Evolutionary conservation across 2,329 filamentous ascomycete species (phyloP), one percentile per base, ranked within the genome.

Genomic region (Fusarium sp.): DNA sequence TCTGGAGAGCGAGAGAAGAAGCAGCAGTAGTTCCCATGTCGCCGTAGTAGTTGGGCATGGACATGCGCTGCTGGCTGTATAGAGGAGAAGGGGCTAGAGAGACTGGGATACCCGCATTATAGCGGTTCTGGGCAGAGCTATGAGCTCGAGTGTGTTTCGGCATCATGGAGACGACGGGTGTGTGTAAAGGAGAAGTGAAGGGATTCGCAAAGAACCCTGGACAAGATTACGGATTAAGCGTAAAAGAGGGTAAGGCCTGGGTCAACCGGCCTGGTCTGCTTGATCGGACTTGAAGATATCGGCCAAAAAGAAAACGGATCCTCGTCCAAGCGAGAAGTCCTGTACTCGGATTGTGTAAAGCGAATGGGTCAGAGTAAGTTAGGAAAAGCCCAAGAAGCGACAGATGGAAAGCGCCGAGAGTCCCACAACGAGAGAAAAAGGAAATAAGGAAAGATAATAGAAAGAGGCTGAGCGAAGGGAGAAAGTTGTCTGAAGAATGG

Each of bases 131-230:
- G 14, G 74, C 65, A 47, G 57, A 70, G 72, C 80, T 83, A 42
- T 80, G 74, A 56, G 77, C 77, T 61, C 81, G 78, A 11, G 76
- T 77, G 69, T 83, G 80, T 72, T 81, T 83, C 53, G 83, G 80
- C 83, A 84, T 84, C 69, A 71, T 64, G 43, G 31, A 17, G 31
- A 48, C 55, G 45, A 50, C 35, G 60, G 58, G 36, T 53, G 40
- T 56, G 37, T 57, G 60, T 31, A 31, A 63, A 50, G 63, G 53
- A 51, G 51, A 60, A 46, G 49, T 57, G 20, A 62, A 61, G 39
- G 58, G 58, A 59, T 58, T 63, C 58, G 39, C 48, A 45, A 59
- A 42, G 61, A 63, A 49, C 49, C 63, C 48, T 53, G 55, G 61
- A 56, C 45, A 52, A 63, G 51, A 74, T 74, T 74, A 74, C 69